Percentiles rank a stretch among this genome's conserved stretches.
Conservation (phyloP, 2,329 filamentous ascomycete genomes). For the Fusarium foetens region DNA sequence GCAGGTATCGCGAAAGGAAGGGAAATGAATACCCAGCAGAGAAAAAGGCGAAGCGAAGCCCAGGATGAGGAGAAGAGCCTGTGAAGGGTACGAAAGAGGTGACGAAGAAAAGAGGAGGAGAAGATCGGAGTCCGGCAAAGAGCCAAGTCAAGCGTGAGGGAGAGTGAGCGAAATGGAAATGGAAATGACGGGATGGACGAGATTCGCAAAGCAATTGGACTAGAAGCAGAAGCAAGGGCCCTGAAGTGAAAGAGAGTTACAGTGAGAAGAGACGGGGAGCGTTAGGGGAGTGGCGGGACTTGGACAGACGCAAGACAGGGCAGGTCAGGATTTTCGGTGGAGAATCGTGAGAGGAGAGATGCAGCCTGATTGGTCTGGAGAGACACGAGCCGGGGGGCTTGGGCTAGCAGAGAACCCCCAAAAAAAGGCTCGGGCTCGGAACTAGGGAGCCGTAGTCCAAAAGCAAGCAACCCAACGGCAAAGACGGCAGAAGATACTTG, state of each 20-base stretch:
- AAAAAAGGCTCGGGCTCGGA: constrained; percentile 36
- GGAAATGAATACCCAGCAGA: neutral
- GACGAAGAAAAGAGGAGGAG: neutral
- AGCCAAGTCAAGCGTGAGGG: constrained; percentile 2
- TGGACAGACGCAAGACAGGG: constrained; percentile 20
- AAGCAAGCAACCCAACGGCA: constrained; percentile 35
- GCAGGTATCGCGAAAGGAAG: constrained; percentile 11
- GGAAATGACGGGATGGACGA: constrained; percentile 19
- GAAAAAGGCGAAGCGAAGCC: neutral
- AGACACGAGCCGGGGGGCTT: constrained; percentile 1
- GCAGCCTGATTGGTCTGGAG: constrained; percentile 11
- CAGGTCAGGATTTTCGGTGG: constrained; percentile 39
- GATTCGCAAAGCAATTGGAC: constrained; percentile 8
- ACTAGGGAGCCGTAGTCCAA: constrained; percentile 41
- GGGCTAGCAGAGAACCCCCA: constrained; percentile 7
- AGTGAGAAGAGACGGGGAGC: constrained; percentile 1
- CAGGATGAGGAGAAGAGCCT: neutral
- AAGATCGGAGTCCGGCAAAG: constrained; percentile 32
- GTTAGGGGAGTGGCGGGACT: constrained; percentile 6
- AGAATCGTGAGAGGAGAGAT: neutral
- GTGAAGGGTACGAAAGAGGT: neutral
- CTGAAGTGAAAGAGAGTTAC: constrained; percentile 5
- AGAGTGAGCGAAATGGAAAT: neutral
- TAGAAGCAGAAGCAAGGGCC: constrained; percentile 6
- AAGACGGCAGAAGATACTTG: constrained; percentile 37